A percentile compares a stretch with the other conserved stretches of the same genome.
Conservation (phyloP, 2,329 filamentous ascomycete genomes). For the Chlorencoelia australis region DNA sequence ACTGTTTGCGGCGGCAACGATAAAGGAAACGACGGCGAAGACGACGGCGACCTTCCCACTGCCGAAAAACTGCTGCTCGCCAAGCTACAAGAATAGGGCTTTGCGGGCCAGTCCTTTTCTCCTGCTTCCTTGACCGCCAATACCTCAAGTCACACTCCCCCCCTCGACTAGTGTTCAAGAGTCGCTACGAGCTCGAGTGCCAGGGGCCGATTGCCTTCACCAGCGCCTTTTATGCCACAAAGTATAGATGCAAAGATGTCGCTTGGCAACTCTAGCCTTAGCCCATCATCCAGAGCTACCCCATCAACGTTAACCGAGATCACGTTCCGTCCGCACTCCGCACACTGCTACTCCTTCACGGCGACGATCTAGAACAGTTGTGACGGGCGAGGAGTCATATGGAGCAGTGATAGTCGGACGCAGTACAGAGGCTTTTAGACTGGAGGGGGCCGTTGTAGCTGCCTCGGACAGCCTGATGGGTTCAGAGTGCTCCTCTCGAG, state of each 20-base stretch:
- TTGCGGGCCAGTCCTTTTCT: slow-evolving; percentile 8
- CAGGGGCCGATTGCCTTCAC: slow-evolving; percentile 10
- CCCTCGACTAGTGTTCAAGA: slow-evolving; percentile 7
- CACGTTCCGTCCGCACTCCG: slow-evolving; percentile 1
- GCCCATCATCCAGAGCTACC: slow-evolving; percentile 5
- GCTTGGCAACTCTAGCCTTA: background rate
- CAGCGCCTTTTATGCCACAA: slow-evolving; percentile 7
- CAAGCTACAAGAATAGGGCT: slow-evolving; percentile 11
- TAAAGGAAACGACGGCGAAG: slow-evolving; percentile 7
- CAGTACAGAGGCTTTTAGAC: too few relatives aligned
- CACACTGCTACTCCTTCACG: background rate
- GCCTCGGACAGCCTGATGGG: too few relatives aligned
- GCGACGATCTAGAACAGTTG: background rate
- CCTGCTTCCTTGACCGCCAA: slow-evolving; percentile 1
- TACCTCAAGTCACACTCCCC: slow-evolving; percentile 6
- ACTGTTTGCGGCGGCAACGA: slow-evolving; percentile 3
- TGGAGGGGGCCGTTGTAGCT: too few relatives aligned
- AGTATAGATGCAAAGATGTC: slow-evolving; percentile 9
- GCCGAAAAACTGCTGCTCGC: slow-evolving; percentile 13
- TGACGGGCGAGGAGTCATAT: background rate
- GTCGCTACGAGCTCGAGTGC: slow-evolving; percentile 7
- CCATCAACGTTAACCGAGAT: slow-evolving; percentile 11
- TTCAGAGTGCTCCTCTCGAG: too few relatives aligned
- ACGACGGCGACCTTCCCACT: slow-evolving; percentile 11
- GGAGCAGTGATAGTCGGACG: too few relatives aligned